Base-by-base conservation (phyloP, 805 yeast genomes). In the Saccharomycopsis schoenii region DNA sequence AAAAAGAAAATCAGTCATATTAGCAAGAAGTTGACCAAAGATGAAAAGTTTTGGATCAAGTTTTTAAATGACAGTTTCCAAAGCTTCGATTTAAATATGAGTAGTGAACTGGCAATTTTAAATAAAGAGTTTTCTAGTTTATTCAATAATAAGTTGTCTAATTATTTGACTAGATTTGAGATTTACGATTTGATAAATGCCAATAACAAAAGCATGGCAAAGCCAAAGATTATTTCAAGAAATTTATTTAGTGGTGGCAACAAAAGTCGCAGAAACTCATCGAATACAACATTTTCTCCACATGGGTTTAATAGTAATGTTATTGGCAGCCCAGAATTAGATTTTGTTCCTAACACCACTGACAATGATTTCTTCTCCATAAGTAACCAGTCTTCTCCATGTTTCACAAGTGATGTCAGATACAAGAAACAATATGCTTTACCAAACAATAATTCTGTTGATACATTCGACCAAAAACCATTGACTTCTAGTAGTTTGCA, bases 381-480 rank as follows among this genome's bases (percentile, higher is more conserved):
- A 43, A 55, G 37, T 24, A 47, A 47, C 25, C 52, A 47, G 15
- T 47, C 52, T 6, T 47, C 52, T 21, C 52, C 52, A 21, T 47
- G 52, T 17, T 47, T 47, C n/a, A 47, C 25, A 1, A 36, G 40
- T 24, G 65, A 63, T 55, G 24, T 63, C 34, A 41, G 65, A 15
- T 61, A 61, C 42, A 63, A 61, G 42, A 63, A 63, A 58, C 61
- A 63, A 50, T 63, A 63, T 34, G 63, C 64, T 9, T 47, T 63
- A 25, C 65, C 65, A 10, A 59, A 47, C 21, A 58, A 63, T 21
- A 56, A 39, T 43, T 56, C 62, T 24, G 60, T 57, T 6, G 65
- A 60, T n/a, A 50, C 59, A 24, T 36, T 25, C 12, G 29, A 57
- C 25, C 55, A 29, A 57, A 41, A 25, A n/a, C 25, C 43, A 9